These are phyloP conservation scores for Pulveroboletus ravenelii DNA, from an alignment of 768 basidiomycete genomes.

Conservation along the genomic window DNA sequence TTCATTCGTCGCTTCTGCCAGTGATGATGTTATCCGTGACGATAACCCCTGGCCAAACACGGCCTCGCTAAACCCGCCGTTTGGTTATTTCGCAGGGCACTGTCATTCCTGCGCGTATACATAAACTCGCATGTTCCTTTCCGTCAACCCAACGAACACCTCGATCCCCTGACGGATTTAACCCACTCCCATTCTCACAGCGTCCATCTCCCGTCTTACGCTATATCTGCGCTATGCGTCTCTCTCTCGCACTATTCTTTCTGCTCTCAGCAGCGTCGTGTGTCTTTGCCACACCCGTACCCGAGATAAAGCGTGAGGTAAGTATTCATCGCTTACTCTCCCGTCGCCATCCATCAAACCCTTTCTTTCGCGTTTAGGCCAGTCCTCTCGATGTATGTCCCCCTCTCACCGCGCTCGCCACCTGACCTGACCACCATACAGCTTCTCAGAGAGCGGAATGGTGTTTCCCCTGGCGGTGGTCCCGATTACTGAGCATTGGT, in stretches of 20 bases:
- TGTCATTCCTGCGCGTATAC: not conserved
- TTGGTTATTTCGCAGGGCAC: constrained; percentile 3
- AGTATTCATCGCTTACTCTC: not conserved
- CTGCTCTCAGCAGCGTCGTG: constrained; percentile 12
- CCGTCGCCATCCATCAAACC: not conserved
- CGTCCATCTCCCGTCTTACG: not conserved
- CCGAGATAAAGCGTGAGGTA: constrained; percentile 8
- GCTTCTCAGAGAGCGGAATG: not conserved
- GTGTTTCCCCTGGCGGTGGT: not conserved
- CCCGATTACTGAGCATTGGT: not conserved
- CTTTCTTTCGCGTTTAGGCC: not conserved
- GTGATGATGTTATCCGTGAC: constrained; percentile 5
- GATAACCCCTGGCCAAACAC: constrained; percentile 3
- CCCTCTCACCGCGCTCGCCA: no score
- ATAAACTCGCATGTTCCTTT: not conserved
- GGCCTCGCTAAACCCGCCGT: constrained; percentile 12
- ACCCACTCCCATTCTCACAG: no score
- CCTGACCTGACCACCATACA: not conserved
- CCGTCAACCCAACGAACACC: no score
- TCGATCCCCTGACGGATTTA: not conserved
- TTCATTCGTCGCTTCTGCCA: not conserved
- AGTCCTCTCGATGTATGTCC: not conserved
- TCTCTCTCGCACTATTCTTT: constrained; percentile 1
- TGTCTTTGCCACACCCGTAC: constrained; percentile 11
- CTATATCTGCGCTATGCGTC: constrained; percentile 12